Base-by-base conservation (phyloP, 176 grass and related monocot genomes). In the Triticum aestivum region DNA sequence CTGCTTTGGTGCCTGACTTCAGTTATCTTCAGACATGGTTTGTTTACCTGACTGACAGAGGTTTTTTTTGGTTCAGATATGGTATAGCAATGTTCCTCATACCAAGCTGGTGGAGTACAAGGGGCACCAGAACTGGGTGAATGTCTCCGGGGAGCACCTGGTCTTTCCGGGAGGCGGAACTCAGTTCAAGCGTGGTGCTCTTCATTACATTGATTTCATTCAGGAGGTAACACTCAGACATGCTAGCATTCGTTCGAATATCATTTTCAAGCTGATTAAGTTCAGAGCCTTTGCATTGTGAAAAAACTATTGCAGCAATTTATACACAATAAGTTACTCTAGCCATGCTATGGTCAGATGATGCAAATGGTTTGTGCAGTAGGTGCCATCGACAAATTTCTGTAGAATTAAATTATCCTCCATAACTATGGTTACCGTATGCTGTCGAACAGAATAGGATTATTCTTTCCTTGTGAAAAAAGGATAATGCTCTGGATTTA, bases 121-220 rank as follows among this genome's bases (percentile, higher is more conserved):
- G 88, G 93, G 95, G 17, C 93, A 95, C 63, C 95, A 98, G 66
- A 98, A 98, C 70, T 95, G 95, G 95, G 65, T 95, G 17, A 95
- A 95, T 61, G 83, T 95, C 59, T 90, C 93, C 26, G 93, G 95
- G 45, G 95, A 95, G 37, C 85, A 91, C 54, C 91, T 98, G 9
- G 87, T 63, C 18, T 98, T 98, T 51, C 92, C 92, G 0, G 93
- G 95, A 69, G 95, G 93, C 8, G 95, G 95, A 42, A 98, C 95
- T 63, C 95, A 98, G 44, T 95, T 98, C 89, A 98, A 95, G 64
- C 79, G 89, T 51, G 95, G 93, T 32, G 95, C 91, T 35, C 68
- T 91, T 37, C 93, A 90, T 75, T 95, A 98, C 87, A 95, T 98
- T 34, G 95, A 98, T 82, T 87, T 93, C 78, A 95, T 98, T 82